Base-by-base conservation (phyloP, 257 asterid genomes). In the Solanum bulbocastanum region DNA sequence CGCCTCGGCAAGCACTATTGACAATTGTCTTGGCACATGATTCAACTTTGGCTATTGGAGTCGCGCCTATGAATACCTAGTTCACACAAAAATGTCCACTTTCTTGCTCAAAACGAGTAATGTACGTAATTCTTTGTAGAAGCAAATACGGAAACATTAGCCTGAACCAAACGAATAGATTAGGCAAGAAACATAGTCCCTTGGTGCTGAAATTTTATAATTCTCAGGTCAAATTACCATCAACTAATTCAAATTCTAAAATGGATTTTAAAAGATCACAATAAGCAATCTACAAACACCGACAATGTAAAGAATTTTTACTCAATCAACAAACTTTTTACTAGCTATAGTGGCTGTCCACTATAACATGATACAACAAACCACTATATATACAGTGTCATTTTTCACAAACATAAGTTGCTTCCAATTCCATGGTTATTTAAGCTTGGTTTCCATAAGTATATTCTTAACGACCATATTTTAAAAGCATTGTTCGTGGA, bases 1-100 rank as follows among this genome's bases (percentile, higher is more conserved):
- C 87, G 3, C 92, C 92, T 4, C 91, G 87, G 69, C 91, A 89
- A 8, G 90, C 93, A 1, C 90, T 78, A 4, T 85, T 85, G 36
- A 90, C 90, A 0, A 91, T 91, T 20, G 90, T 89, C 87, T 84
- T 87, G 0, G 91, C 93, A 20, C 90, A 84, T 1, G 83, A 73
- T 10, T 88, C 88, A 3, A 39, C 90, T 42, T 68, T 75, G 10
- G 44, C 90, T 9, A 91, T 87, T 1, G 93, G 93, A 8, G 85
- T 71, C 27, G 76, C 11, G 40, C 88, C 83, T 15, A 91, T 49
- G 18, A 83, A 84, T 18, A 75, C 91, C 93, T 91, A 36, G 46
- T 78, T 40, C 89, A 68, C 37, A 2, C 3, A 10, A 7, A 25
- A 35, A 87, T 40, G 46, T 56, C 15, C 85, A 35, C 15, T 68